These are phyloP conservation scores for Trypethelium eluteriae DNA, from an alignment of 495 filamentous ascomycete genomes.

Conservation along the genomic window DNA sequence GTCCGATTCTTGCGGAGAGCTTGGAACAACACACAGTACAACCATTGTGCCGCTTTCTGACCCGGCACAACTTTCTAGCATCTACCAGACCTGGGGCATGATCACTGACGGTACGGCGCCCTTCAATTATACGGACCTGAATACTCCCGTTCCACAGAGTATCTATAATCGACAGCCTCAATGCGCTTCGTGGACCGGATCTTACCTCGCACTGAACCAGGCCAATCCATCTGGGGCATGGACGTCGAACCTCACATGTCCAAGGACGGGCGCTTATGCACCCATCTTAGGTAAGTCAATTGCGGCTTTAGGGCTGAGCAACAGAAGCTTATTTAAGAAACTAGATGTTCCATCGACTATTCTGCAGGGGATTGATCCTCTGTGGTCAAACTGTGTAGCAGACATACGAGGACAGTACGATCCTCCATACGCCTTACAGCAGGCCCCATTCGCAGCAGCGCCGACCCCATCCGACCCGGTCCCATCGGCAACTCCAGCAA, in stretches of 20 bases:
- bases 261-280: slow-evolving; percentile 15
- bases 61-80: background rate
- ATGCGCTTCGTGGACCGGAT: slow-evolving; percentile 9
- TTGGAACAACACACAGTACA: slow-evolving; percentile 8
- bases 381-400: slow-evolving; percentile 5
- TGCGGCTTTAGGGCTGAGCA: background rate
- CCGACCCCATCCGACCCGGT: background rate
- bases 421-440: background rate
- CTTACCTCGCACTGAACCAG: background rate
- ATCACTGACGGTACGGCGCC: slow-evolving; percentile 4
- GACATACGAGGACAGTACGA: slow-evolving; percentile 5
- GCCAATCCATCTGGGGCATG: background rate
- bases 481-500: background rate
- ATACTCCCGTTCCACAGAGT: slow-evolving; percentile 7
- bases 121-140: slow-evolving; percentile 15
- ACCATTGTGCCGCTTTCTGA: slow-evolving; percentile 10
- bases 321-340: background rate
- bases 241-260: background rate
- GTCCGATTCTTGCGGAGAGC: slow-evolving; percentile 7
- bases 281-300: slow-evolving; percentile 18
- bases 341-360: slow-evolving; percentile 1
- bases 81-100: slow-evolving; percentile 7
- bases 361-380: background rate
- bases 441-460: background rate
- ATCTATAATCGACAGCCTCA: slow-evolving; percentile 12